These are phyloP conservation scores for Kandelia obovata DNA, from an alignment of 345 rosid genomes.

Conservation along the genomic window DNA sequence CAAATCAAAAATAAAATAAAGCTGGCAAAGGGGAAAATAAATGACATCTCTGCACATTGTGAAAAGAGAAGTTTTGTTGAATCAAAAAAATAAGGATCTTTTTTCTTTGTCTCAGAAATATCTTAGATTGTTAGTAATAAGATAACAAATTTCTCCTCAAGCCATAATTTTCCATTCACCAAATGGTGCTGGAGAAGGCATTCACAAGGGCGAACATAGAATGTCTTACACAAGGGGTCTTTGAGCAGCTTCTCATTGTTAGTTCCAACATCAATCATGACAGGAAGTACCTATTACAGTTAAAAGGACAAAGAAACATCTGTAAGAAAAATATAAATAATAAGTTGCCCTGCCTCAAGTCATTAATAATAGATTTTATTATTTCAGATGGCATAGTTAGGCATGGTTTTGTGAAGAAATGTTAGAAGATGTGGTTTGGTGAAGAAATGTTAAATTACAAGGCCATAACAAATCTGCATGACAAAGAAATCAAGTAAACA, in stretches of 20 bases:
- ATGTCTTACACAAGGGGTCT: constrained; percentile 72
- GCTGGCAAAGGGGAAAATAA: no score
- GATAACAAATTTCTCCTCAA: neutral
- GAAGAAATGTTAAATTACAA: no score
- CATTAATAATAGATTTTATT: neutral
- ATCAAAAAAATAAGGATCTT: no score
- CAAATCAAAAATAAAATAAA: no score
- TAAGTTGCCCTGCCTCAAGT: neutral
- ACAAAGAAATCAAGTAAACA: no score
- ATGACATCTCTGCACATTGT: no score
- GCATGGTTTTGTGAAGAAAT: no score
- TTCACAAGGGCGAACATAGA: constrained; percentile 11
- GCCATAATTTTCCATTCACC: neutral
- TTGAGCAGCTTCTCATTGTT: constrained; percentile 89
- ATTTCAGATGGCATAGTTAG: neutral
- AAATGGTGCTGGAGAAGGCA: neutral
- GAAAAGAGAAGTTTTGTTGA: no score
- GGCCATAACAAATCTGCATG: no score
- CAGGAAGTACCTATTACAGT: constrained; percentile 77
- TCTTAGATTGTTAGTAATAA: neutral
- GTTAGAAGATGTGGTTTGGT: no score
- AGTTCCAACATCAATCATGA: constrained; percentile 99
- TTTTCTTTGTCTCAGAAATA: no score
- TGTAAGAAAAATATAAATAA: neutral
- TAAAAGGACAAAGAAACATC: constrained; percentile 12